Percentiles rank a stretch among this genome's conserved stretches.
Conservation (phyloP, 75 land plant species). For the Cupressus sempervirens region DNA sequence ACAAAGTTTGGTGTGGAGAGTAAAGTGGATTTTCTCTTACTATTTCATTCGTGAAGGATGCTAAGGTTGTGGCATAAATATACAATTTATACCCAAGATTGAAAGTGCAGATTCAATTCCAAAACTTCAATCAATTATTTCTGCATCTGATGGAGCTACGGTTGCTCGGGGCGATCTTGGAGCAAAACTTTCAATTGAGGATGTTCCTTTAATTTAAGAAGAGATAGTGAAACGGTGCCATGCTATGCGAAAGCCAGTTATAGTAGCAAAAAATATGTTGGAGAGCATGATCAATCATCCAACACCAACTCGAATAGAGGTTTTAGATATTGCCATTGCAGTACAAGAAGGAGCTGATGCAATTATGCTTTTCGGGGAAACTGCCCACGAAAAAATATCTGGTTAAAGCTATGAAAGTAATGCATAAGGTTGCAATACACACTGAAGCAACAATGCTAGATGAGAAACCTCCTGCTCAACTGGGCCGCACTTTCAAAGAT, state of each 20-base stretch:
- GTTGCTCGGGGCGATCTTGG: no score
- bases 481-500: conserved; percentile 41
- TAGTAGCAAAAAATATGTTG: conserved; percentile 98
- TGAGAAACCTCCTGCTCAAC: conserved; percentile 32
- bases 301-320: conserved; percentile 98
- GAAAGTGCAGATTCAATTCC: no score
- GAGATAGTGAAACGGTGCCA: conserved; percentile 86
- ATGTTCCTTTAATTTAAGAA: no score
- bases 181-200: no score
- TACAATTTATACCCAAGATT: no score
- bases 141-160: no score
- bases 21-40: no score
- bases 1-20: no score
- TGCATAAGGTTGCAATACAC: conserved; percentile 95
- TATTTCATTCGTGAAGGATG: no score
- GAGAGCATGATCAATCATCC: conserved; percentile 99
- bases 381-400: conserved; percentile 99
- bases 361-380: conserved; percentile 97
- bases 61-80: no score
- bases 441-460: conserved; percentile 72
- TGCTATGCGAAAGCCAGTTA: conserved; percentile 84
- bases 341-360: conserved; percentile 98
- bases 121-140: no score
- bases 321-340: conserved; percentile 97
- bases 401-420: conserved; percentile 95